These are phyloP conservation scores for Achlya hypogyna DNA, from an alignment of 352 stramenopile genomes.

Conservation along the genomic window DNA sequence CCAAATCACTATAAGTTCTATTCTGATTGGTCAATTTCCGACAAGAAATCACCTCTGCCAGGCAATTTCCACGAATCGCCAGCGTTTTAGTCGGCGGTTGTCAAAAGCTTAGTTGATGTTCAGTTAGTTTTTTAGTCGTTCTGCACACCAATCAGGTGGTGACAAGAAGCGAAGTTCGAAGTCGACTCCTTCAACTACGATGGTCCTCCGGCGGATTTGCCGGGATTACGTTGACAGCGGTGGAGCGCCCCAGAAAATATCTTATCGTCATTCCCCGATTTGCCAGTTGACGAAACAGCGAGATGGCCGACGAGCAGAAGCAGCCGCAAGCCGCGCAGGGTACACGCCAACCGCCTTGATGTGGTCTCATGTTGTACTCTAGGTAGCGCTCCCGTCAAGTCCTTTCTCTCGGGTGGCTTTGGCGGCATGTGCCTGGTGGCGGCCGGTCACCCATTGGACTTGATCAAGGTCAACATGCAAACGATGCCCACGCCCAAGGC, in stretches of 20 bases:
- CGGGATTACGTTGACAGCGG: not conserved
- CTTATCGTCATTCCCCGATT: not conserved
- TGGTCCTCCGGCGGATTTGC: not conserved
- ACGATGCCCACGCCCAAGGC: constrained; percentile 71
- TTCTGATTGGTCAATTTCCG: not conserved
- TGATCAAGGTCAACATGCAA: constrained; percentile 94
- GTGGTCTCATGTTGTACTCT: not conserved
- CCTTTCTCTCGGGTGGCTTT: constrained; percentile 90
- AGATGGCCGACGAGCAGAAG: constrained; percentile 36
- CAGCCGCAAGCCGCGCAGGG: constrained; percentile 5
- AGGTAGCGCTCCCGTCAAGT: constrained; percentile 51
- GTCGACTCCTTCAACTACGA: not conserved
- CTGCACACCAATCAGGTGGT: not conserved
- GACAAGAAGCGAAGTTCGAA: not conserved
- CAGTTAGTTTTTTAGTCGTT: not conserved
- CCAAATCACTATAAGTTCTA: not conserved
- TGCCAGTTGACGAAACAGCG: not conserved
- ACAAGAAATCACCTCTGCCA: no score
- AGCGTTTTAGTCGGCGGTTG: not conserved
- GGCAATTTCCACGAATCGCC: not conserved
- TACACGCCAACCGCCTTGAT: not conserved
- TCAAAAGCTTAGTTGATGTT: not conserved
- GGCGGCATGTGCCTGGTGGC: constrained; percentile 87
- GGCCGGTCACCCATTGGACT: constrained; percentile 91
- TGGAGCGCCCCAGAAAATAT: not conserved